These are phyloP conservation scores for Rhizopogon salebrosus DNA, from an alignment of 768 basidiomycete species.

Conservation along the genomic window DNA sequence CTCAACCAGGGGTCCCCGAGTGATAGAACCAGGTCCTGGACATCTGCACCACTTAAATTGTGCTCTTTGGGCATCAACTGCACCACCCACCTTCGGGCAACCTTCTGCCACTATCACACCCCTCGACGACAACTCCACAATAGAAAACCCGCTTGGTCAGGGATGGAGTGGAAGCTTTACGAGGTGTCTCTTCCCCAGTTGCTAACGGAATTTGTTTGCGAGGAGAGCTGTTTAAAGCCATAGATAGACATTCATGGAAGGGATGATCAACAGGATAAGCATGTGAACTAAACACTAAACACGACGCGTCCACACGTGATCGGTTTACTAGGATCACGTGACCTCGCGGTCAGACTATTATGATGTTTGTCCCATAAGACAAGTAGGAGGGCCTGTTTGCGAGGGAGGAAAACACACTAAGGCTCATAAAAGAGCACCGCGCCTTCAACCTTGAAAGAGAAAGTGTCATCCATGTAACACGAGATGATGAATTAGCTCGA, in stretches of 20 bases:
- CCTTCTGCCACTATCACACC: slow-evolving; percentile 63
- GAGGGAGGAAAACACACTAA: too few species aligned
- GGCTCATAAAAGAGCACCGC: too few species aligned
- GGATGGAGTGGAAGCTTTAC: slow-evolving; percentile 32
- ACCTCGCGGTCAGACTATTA: neutral
- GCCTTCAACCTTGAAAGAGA: too few species aligned
- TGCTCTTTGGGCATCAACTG: neutral
- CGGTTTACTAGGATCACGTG: neutral
- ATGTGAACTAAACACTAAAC: neutral
- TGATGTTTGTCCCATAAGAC: too few species aligned
- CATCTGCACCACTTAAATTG: slow-evolving; percentile 41
- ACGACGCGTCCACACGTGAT: slow-evolving; percentile 5
- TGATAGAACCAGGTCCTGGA: slow-evolving; percentile 74
- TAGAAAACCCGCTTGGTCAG: slow-evolving; percentile 81
- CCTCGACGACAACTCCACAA: slow-evolving; percentile 87
- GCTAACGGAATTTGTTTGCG: slow-evolving; percentile 71
- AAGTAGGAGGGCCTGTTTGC: too few species aligned
- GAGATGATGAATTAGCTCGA: too few species aligned
- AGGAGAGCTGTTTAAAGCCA: slow-evolving; percentile 68
- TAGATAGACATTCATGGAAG: slow-evolving; percentile 18
- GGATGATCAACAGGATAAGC: neutral
- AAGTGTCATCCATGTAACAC: too few species aligned
- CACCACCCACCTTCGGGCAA: slow-evolving; percentile 56
- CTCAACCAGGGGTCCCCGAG: slow-evolving; percentile 63
- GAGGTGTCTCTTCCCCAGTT: slow-evolving; percentile 57